Evolutionary conservation across 2,329 filamentous ascomycete genomes (phyloP), one percentile per base, ranked within the genome.

Genomic region (Trichoderma cornu-damae): DNA sequence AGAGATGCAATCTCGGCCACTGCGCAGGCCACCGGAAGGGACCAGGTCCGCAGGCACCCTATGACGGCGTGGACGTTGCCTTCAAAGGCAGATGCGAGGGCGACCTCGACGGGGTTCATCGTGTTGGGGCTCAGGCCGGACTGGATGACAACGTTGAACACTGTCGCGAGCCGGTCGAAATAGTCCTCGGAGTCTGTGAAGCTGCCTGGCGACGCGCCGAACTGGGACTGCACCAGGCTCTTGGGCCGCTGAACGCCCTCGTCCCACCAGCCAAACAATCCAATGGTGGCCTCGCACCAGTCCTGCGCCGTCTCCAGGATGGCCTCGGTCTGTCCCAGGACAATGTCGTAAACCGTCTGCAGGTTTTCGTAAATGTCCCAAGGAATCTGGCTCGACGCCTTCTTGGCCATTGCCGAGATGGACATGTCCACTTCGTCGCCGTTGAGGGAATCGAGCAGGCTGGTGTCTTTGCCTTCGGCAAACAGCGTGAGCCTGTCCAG

Each of bases 301-400:
- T 96, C 92, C 66, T 93, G 86, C 1, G 91, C 84, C 43, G 85
- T 83, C 46, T 85, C 82, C 60, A 95, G 76, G 52, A 96, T 89
- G 18, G 90, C 85, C 34, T 86, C 82, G 8, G 84, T 79, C 61
- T 88, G 83, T 34, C 93, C 92, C 4, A 94, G 79, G 1, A 95
- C 75, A 60, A 96, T 86, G 32, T 86, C 86, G 69, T 96, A 96
- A 5, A 96, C 74, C 11, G 84, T 85, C 63, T 87, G 84, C 53
- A 97, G 75, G 63, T 88, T 90, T 68, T 96, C 87, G 69, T 96
- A 96, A 26, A 97, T 84, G 22, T 88, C 84, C 89, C 89, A 96
- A 0, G 92, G 93, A 32, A 96, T 87, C 64, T 87, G 86, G 67
- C 89, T 95, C 65, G 92, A 89, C 2, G 90, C 91, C 72, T 87